Percentiles rank a stretch among this genome's conserved stretches.
Conservation (phyloP, 306 rosid genomes). For the Lagenaria siceraria region DNA sequence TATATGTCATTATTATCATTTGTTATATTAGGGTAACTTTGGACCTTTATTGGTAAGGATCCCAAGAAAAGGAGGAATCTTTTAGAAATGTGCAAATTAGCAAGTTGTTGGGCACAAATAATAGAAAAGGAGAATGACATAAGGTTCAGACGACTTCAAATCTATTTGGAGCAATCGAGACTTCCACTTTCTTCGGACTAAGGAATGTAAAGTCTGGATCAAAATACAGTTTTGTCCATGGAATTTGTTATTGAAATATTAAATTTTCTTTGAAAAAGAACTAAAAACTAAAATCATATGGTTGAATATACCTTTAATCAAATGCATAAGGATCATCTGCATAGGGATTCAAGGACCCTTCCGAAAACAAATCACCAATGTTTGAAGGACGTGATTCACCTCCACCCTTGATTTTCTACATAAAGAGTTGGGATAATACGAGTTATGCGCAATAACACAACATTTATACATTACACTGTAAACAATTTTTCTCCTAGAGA, state of each 20-base stretch:
- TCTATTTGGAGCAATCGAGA: not conserved
- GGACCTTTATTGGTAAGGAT: not conserved
- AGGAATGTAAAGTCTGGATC: not conserved
- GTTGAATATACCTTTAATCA: slow-evolving; percentile 58
- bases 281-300: not conserved
- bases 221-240: not conserved
- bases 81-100: not conserved
- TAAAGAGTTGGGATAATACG: not conserved
- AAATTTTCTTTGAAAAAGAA: not conserved
- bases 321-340: slow-evolving; percentile 96
- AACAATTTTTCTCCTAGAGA: not conserved
- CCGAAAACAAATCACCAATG: slow-evolving; percentile 87
- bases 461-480: not conserved
- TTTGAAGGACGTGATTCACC: slow-evolving; percentile 51
- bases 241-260: not conserved
- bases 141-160: not conserved
- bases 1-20: not conserved
- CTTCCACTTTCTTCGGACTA: not conserved
- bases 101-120: not conserved
- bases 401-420: slow-evolving; percentile 46
- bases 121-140: not conserved
- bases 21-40: not conserved
- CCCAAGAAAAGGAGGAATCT: not conserved
- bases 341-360: slow-evolving; percentile 95
- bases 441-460: not conserved